phyloP scores from a whole-genome alignment of 345 rosid species.

The Citrus maxima region DNA sequence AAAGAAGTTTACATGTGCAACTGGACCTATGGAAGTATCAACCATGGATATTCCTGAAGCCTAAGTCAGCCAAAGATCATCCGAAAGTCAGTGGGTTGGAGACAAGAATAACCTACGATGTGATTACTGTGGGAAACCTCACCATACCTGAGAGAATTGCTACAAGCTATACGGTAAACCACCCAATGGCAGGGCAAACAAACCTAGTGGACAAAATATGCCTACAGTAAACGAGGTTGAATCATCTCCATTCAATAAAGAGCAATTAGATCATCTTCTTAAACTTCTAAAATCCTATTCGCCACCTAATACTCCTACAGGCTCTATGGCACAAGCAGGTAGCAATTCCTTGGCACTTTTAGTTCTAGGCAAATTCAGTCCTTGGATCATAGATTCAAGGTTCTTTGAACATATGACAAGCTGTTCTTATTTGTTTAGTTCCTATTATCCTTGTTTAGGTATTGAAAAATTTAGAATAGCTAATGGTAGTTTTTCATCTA shows the following conservation, averaged over 20 bases:
- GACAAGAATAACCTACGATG: not conserved
- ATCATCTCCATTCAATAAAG: not conserved
- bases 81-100: not conserved
- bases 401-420: not conserved
- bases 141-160: not conserved
- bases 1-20: not conserved
- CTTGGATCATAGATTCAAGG: slow-evolving; percentile 3
- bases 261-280: not conserved
- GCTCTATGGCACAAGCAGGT: not conserved
- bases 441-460: not conserved
- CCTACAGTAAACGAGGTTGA: not conserved
- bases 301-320: not conserved
- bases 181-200: not conserved
- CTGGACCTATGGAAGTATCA: not conserved
- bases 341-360: not conserved
- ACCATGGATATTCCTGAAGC: not conserved
- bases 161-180: not conserved
- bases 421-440: not conserved
- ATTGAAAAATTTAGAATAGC: not conserved
- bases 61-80: not conserved
- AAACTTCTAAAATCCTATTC: too few relatives aligned
- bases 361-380: not conserved
- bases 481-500: not conserved
- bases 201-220: not conserved
- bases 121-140: not conserved